Conservation (phyloP, 2,329 filamentous ascomycete genomes). For the Colletotrichum zoysiae region DNA sequence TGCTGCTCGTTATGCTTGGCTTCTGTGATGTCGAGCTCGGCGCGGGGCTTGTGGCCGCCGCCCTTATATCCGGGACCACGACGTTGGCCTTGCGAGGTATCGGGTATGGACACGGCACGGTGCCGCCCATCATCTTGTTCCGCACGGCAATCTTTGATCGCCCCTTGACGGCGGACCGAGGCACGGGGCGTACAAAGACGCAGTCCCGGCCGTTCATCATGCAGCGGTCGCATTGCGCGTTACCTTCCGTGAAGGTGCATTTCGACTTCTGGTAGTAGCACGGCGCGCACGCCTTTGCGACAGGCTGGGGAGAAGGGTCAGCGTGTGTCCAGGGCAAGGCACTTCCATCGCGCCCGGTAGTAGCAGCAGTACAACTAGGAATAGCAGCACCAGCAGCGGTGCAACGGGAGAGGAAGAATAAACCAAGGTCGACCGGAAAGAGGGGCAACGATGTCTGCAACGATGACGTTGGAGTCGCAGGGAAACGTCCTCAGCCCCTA, state of each 20-base stretch:
- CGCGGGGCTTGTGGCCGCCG: constrained; percentile 8
- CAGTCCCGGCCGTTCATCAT: constrained; percentile 41
- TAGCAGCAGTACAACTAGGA: background rate
- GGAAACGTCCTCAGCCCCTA: background rate
- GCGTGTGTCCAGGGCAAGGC: background rate
- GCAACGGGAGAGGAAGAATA: background rate
- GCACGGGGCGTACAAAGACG: constrained; percentile 41
- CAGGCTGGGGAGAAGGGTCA: constrained; percentile 23
- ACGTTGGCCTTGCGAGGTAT: constrained; percentile 17
- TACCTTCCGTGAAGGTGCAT: constrained; percentile 40
- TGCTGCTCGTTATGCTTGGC: constrained; percentile 3
- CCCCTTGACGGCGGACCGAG: constrained; percentile 36
- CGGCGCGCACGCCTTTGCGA: constrained; percentile 40
- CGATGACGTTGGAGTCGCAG: constrained; percentile 1
- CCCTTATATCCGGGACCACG: background rate
- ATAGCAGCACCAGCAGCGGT: background rate
- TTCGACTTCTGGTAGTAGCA: constrained; percentile 42
- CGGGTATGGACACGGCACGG: constrained; percentile 14
- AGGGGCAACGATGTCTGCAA: background rate
- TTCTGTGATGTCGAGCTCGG: constrained; percentile 13
- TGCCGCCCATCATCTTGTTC: constrained; percentile 33
- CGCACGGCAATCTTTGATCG: constrained; percentile 30
- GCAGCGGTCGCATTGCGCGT: constrained; percentile 40
- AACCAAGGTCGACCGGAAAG: background rate
- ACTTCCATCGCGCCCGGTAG: background rate